phyloP scores from a whole-genome alignment of 768 basidiomycete genomes.

The Serendipita sp. region DNA sequence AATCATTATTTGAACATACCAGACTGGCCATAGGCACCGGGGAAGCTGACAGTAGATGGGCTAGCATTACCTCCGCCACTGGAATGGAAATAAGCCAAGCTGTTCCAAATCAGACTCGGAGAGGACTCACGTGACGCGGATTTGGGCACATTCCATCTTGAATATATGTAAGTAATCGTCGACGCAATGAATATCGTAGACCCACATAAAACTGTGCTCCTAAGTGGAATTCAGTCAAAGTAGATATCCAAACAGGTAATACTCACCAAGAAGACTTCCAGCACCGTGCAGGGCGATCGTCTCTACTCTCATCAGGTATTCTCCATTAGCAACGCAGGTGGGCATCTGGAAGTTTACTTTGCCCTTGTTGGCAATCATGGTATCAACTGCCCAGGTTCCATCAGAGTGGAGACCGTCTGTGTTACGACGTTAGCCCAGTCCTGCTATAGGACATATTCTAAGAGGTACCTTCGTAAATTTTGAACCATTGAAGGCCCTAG shows the following conservation, averaged over 20 bases:
- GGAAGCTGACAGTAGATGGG: not conserved
- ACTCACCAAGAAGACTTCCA: not conserved
- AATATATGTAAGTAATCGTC: not conserved
- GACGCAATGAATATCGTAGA: constrained; percentile 6
- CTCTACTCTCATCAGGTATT: not conserved
- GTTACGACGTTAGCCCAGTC: not conserved
- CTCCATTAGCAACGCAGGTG: constrained; percentile 27
- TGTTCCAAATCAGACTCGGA: not conserved
- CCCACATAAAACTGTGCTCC: constrained; percentile 40
- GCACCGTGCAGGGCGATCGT: not conserved
- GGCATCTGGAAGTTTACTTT: constrained; percentile 36
- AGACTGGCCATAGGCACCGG: not conserved
- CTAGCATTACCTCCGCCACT: not conserved
- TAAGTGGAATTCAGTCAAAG: not conserved
- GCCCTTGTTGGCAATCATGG: constrained; percentile 31
- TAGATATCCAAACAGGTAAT: not conserved
- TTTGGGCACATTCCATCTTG: constrained; percentile 18
- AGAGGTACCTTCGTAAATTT: constrained; percentile 27
- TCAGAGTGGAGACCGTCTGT: constrained; percentile 2
- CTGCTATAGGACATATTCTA: not conserved
- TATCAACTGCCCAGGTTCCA: constrained; percentile 29
- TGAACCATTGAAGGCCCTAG: constrained; percentile 34
- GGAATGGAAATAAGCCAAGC: not conserved
- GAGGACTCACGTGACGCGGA: not conserved
- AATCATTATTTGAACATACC: constrained; percentile 9